Evolutionary conservation across 1,139 yeast species (phyloP).

Genomic region (Citeromyces hawaiiensis): DNA sequence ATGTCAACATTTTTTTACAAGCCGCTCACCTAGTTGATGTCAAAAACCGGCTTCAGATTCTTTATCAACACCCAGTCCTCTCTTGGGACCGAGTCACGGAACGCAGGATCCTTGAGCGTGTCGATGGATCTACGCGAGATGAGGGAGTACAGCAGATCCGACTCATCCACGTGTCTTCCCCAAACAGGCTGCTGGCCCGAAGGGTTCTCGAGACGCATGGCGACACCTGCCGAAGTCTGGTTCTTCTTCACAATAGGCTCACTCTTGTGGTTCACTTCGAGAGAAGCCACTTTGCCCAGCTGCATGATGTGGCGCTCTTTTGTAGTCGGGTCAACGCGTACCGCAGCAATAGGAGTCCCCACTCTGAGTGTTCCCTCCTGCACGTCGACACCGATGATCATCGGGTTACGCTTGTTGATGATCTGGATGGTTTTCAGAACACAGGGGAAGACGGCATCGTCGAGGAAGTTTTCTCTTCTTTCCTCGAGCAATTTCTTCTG

Average conservation of each 20-base stretch:
- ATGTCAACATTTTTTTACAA: no score
- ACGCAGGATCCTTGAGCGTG: constrained; percentile 95
- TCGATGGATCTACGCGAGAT: constrained; percentile 84
- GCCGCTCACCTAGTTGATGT: constrained; percentile 58
- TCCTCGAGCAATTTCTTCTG: constrained; percentile 79
- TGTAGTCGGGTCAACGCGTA: constrained; percentile 76
- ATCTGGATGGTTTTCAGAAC: constrained; percentile 89
- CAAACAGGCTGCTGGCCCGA: constrained; percentile 89
- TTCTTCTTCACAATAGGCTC: constrained; percentile 77
- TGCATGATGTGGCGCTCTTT: constrained; percentile 61
- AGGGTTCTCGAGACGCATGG: constrained; percentile 92
- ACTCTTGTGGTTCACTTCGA: constrained; percentile 91
- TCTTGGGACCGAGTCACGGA: constrained; percentile 85
- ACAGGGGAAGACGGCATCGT: constrained; percentile 89
- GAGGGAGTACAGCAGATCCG: constrained; percentile 78
- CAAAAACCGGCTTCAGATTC: constrained; percentile 79
- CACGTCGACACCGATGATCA: constrained; percentile 98
- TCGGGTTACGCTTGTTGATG: constrained; percentile 96
- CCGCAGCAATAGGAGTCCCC: constrained; percentile 95
- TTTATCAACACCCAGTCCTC: constrained; percentile 91
- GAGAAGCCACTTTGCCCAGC: constrained; percentile 74
- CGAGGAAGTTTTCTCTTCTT: constrained; percentile 82
- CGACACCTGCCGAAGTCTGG: constrained; percentile 95
- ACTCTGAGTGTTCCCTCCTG: constrained; percentile 77
- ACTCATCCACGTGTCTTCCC: constrained; percentile 98